Evolutionary conservation across 2,329 filamentous ascomycete species (phyloP), one percentile per base, ranked within the genome.

Genomic region (Plectosphaerella cucumerina): DNA sequence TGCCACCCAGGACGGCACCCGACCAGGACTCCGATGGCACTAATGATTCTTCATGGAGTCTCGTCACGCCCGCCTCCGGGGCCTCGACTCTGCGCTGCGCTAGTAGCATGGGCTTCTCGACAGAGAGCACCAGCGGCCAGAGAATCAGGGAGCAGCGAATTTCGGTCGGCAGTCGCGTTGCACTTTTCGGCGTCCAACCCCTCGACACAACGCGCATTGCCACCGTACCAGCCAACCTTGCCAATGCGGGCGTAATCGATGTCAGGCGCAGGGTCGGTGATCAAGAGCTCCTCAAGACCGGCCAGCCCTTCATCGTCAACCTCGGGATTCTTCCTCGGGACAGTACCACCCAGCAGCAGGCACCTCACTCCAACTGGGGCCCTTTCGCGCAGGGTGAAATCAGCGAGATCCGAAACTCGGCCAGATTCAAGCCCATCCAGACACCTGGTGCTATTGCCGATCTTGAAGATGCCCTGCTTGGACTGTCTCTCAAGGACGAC

Each of bases 391-490:
- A 35, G 12, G 55, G 53, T 20, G 49, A 53, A 21, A 53, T 56
- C 12, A 42, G 35, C n/a, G 49, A 51, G 42, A 56, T 53, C 44
- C 31, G 42, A 37, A 41, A 47, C 49, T 42, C 53, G 43, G 35
- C 31, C 10, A 51, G 53, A 12, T 56, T 51, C 49, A 50, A 44
- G 17, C 35, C 31, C 5, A 43, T 47, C 9, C 37, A 45, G 20
- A 14, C n/a, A 31, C n/a, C 12, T 21, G n/a, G 6, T 18, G 35
- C 35, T 5, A 3, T 15, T 15, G 35, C 35, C 35, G 17, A 39
- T 2, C 26, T 31, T 8, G 26, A 31, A 11, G 12, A 31, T 10
- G 26, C 26, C 26, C 6, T 31, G 26, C n/a, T n/a, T n/a, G n/a
- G n/a, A n/a, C n/a, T n/a, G n/a, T n/a, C n/a, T n/a, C n/a, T n/a